These are phyloP conservation scores for Tricholoma terreum DNA, from an alignment of 768 basidiomycete genomes.

Conservation along the genomic window DNA sequence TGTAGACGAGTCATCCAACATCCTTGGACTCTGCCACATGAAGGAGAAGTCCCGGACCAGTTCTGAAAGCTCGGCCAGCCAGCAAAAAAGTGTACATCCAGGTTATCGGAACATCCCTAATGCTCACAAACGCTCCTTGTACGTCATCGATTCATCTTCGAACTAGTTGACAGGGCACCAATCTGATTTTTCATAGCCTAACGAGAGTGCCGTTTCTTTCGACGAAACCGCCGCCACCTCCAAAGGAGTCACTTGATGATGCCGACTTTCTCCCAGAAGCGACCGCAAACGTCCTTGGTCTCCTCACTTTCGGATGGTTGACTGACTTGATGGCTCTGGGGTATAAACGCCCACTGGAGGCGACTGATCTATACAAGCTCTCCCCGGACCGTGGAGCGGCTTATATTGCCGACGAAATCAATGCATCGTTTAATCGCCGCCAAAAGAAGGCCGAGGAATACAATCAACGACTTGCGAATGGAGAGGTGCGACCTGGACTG, in stretches of 20 bases:
- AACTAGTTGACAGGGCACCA: neutral
- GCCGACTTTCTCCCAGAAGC: slow-evolving; percentile 63
- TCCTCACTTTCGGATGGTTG: slow-evolving; percentile 75
- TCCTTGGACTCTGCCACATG: too few relatives aligned
- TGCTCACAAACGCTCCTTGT: neutral
- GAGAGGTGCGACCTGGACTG: slow-evolving; percentile 57
- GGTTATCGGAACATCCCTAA: neutral
- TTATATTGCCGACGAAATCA: slow-evolving; percentile 59
- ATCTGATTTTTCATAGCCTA: slow-evolving; percentile 14
- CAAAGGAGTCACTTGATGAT: slow-evolving; percentile 56
- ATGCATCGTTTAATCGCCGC: slow-evolving; percentile 60
- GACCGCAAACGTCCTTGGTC: slow-evolving; percentile 54
- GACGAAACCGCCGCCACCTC: slow-evolving; percentile 37
- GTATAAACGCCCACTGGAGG: slow-evolving; percentile 77
- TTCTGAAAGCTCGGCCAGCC: neutral
- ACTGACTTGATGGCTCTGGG: slow-evolving; percentile 69
- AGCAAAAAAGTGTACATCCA: neutral
- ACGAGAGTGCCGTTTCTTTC: slow-evolving; percentile 40
- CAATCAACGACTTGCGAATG: slow-evolving; percentile 64
- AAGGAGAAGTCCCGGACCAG: too few relatives aligned
- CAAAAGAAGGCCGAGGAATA: slow-evolving; percentile 58
- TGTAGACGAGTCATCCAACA: too few relatives aligned
- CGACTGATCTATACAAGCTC: slow-evolving; percentile 78
- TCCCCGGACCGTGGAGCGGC: slow-evolving; percentile 58
- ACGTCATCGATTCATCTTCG: neutral